Conservation (phyloP, 352 stramenopile genomes). For the Globisporangium acanthophoron region DNA sequence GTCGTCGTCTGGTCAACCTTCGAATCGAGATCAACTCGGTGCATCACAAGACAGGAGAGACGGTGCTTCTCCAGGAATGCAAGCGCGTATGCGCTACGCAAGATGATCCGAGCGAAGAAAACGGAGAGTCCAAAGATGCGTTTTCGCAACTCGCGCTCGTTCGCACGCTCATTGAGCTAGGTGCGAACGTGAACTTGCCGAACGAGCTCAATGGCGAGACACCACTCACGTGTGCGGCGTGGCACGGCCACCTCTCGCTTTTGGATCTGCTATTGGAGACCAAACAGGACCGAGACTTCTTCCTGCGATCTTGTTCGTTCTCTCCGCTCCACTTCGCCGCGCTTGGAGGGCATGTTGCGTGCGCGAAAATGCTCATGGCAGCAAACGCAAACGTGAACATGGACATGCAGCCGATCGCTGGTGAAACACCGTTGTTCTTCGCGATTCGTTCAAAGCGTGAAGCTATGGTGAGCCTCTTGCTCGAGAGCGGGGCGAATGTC, state of each 20-base stretch:
- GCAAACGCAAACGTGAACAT: slow-evolving; percentile 32
- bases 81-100: slow-evolving; percentile 33
- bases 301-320: slow-evolving; percentile 33
- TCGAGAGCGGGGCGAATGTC: slow-evolving; percentile 31
- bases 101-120: neutral
- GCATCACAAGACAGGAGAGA: slow-evolving; percentile 32
- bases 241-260: slow-evolving; percentile 36
- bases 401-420: slow-evolving; percentile 24
- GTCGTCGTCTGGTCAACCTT: slow-evolving; percentile 27
- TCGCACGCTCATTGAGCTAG: slow-evolving; percentile 41
- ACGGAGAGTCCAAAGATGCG: slow-evolving; percentile 2
- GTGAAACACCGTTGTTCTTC: slow-evolving; percentile 51
- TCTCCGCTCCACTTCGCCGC: slow-evolving; percentile 57
- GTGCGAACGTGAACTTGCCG: slow-evolving; percentile 43
- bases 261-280: slow-evolving; percentile 51
- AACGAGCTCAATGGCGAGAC: slow-evolving; percentile 48
- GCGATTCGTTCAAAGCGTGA: slow-evolving; percentile 47
- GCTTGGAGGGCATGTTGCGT: slow-evolving; percentile 29
- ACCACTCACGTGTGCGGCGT: slow-evolving; percentile 42
- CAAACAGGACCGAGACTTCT: slow-evolving; percentile 30
- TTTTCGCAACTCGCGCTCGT: slow-evolving; percentile 30
- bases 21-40: slow-evolving; percentile 47
- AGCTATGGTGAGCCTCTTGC: slow-evolving; percentile 40
- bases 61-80: slow-evolving; percentile 49
- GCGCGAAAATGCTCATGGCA: slow-evolving; percentile 36